Evolutionary conservation across 2,329 filamentous ascomycete genomes (phyloP), one percentile per base, ranked within the genome.

Genomic region (Corinectria fuckeliana): DNA sequence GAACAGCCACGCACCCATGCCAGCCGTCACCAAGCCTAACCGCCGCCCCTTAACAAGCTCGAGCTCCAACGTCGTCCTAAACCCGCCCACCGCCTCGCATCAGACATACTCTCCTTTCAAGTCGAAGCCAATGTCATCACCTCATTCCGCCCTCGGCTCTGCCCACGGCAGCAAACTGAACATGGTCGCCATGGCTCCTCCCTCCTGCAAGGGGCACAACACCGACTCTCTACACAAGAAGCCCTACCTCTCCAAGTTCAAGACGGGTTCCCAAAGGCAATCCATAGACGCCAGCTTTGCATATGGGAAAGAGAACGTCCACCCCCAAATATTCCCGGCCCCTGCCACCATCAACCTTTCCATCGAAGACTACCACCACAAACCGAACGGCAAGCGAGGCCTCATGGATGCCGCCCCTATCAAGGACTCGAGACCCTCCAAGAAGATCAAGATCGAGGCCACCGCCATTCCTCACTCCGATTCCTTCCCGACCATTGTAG

Each of bases 401-500:
- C 79, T 93, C 41, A 83, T 91, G 75, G 92, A 96, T 51, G 85
- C 91, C 4, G 87, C 89, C 4, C 87, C 89, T 1, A 86, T 91
- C 66, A 88, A 88, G 68, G 91, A 94, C 68, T 82, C 81, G 18
- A 80, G 89, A 63, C 78, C 84, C 1, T 73, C 76, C 47, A 96
- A 96, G 80, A 92, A 90, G 77, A 76, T 80, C 45, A 92, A 88
- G 73, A 71, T 80, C 36, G 87, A 90, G 28, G 84, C 38, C 38
- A 62, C 76, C 67, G 61, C 71, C 55, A 78, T 93, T 4, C 91
- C 92, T 4, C 82, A 89, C 47, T 88, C 89, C 48, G 85, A 90
- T 63, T 89, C 92, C n/a, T 95, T 97, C 80, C 91, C 93, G 5
- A 76, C 81, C 5, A 87, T 97, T 28, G 81, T 89, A 58, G 95